phyloP scores from a whole-genome alignment of 2,329 filamentous ascomycete genomes.

The Arthrinium phaeospermum region DNA sequence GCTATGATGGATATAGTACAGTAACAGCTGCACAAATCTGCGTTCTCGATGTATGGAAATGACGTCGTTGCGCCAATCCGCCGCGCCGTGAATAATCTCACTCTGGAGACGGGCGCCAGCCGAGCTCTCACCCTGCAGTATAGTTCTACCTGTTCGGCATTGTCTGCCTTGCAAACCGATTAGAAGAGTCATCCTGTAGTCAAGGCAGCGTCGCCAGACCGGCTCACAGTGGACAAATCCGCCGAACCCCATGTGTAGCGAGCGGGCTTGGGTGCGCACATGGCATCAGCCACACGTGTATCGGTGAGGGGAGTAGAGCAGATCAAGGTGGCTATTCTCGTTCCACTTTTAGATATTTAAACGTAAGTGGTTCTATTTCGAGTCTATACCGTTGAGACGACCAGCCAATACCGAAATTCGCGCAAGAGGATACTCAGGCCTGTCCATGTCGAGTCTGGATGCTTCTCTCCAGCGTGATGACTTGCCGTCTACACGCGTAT shows the following conservation, averaged over 20 bases:
- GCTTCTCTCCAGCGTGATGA: neutral
- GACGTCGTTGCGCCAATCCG: neutral
- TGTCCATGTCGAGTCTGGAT: conserved; percentile 2
- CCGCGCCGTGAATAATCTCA: neutral
- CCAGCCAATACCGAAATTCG: conserved; percentile 1
- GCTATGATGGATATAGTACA: neutral
- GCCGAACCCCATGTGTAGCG: neutral
- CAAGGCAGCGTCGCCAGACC: neutral
- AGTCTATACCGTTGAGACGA: neutral
- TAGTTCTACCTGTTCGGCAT: neutral
- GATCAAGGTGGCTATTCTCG: neutral
- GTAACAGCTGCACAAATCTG: neutral
- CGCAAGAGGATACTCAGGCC: neutral
- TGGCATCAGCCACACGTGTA: neutral
- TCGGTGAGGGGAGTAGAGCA: neutral
- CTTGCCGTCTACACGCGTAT: neutral
- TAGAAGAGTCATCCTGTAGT: no score
- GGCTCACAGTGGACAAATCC: neutral
- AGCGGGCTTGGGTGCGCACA: neutral
- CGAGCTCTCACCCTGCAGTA: neutral
- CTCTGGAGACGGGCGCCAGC: neutral
- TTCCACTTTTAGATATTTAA: neutral
- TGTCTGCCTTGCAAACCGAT: neutral
- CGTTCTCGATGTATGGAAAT: neutral
- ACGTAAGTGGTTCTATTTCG: neutral